Evolutionary conservation across 2,329 filamentous ascomycete species (phyloP).

Genomic region (Graphilbum fragrans): DNA sequence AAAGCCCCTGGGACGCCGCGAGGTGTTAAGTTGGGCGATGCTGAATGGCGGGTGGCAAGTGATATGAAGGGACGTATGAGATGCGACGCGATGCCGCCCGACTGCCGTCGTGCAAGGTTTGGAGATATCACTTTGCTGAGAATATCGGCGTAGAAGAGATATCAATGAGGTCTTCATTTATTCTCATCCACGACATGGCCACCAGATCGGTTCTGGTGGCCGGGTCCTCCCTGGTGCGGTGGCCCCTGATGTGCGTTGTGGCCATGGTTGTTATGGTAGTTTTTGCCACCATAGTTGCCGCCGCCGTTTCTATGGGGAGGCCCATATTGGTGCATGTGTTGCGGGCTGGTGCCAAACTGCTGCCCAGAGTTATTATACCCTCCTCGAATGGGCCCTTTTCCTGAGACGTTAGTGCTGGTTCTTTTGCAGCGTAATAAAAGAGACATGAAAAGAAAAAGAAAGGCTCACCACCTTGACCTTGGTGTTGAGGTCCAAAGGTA

Average conservation of each 20-base stretch:
- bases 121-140: too few relatives aligned
- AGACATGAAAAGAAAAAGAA: neutral
- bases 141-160: too few relatives aligned
- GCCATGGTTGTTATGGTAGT: constrained; percentile 34
- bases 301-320: constrained; percentile 47
- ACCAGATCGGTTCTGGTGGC: neutral
- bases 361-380: constrained; percentile 49
- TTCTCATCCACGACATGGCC: neutral
- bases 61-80: too few relatives aligned
- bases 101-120: too few relatives aligned
- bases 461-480: constrained; percentile 56
- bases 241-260: constrained; percentile 10
- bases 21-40: too few relatives aligned
- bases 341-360: constrained; percentile 54
- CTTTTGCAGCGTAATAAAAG: too few relatives aligned
- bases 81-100: too few relatives aligned
- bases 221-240: constrained; percentile 13
- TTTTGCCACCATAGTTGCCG: constrained; percentile 35
- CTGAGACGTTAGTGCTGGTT: constrained; percentile 4
- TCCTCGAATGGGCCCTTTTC: constrained; percentile 40
- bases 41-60: too few relatives aligned
- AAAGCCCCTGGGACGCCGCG: too few relatives aligned
- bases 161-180: neutral
- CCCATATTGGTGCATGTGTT: constrained; percentile 51
- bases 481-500: constrained; percentile 57